phyloP scores from a whole-genome alignment of 2,329 filamentous ascomycete species.

The Aspergillus japonicus region DNA sequence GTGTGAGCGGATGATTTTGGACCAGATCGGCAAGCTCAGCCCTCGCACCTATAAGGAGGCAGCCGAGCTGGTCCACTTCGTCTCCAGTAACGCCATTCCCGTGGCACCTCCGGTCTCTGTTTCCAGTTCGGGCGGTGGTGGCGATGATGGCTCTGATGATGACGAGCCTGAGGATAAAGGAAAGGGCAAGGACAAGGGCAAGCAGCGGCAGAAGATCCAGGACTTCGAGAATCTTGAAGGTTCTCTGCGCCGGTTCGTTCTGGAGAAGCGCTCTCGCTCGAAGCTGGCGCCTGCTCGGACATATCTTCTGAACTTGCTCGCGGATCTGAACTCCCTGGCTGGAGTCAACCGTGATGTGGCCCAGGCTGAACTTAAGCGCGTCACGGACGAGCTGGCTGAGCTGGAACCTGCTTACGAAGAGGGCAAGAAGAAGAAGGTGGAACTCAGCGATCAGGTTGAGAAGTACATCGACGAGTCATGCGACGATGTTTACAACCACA shows the following conservation, averaged over 20 bases:
- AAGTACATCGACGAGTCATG: constrained; percentile 80
- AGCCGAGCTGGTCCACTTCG: constrained; percentile 90
- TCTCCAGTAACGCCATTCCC: constrained; percentile 93
- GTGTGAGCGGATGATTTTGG: constrained; percentile 88
- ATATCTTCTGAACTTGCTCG: constrained; percentile 88
- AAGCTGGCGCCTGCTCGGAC: constrained; percentile 95
- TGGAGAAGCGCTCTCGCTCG: constrained; percentile 91
- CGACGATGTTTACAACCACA: constrained; percentile 80
- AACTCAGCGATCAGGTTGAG: constrained; percentile 80
- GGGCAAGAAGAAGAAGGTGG: constrained; percentile 73
- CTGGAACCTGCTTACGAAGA: constrained; percentile 84
- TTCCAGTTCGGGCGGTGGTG: constrained; percentile 49
- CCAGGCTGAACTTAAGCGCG: constrained; percentile 77
- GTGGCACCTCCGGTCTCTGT: constrained; percentile 60
- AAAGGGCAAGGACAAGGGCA: constrained; percentile 80
- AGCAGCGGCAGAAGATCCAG: constrained; percentile 82
- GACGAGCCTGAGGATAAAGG: constrained; percentile 50
- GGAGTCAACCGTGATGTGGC: constrained; percentile 85
- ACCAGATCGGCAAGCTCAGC: constrained; percentile 84
- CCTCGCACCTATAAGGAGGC: constrained; percentile 91
- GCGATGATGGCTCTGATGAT: constrained; percentile 56
- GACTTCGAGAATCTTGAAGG: constrained; percentile 90
- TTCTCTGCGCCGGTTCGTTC: constrained; percentile 84
- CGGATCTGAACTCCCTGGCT: constrained; percentile 80
- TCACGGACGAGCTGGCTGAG: constrained; percentile 74